Evolutionary conservation across 1,284 basidiomycete genomes (phyloP).

Genomic region (Naganishia sp.): DNA sequence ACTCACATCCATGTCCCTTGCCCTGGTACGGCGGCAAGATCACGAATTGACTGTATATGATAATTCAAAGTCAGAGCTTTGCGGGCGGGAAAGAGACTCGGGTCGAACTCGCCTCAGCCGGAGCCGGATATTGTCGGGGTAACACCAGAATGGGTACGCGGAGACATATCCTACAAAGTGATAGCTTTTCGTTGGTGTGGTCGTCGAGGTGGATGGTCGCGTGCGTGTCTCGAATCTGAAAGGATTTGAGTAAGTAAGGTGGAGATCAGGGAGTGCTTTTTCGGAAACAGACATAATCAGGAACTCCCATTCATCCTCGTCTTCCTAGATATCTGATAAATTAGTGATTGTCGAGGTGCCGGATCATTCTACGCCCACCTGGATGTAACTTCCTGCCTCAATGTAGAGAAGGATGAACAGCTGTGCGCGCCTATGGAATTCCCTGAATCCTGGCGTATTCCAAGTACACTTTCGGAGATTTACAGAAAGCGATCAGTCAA

Average conservation of each 20-base stretch:
- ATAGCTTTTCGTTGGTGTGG: constrained; percentile 61
- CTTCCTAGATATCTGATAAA: constrained; percentile 57
- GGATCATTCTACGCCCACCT: constrained; percentile 42
- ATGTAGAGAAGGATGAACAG: constrained; percentile 92
- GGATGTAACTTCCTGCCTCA: constrained; percentile 91
- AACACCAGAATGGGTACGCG: constrained; percentile 89
- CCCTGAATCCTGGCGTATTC: constrained; percentile 83
- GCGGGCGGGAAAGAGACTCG: neutral
- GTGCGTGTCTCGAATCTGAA: constrained; percentile 78
- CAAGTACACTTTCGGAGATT: constrained; percentile 67
- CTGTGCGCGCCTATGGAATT: constrained; percentile 93
- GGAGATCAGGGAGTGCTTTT: no score
- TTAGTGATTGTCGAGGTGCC: neutral
- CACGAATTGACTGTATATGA: constrained; percentile 75
- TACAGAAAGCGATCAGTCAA: constrained; percentile 9
- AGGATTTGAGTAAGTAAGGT: neutral
- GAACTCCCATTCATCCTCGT: constrained; percentile 87
- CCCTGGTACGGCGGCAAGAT: constrained; percentile 89
- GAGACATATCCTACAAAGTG: constrained; percentile 92
- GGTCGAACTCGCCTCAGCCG: constrained; percentile 70
- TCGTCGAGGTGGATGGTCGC: constrained; percentile 47
- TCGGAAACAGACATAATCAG: constrained; percentile 63
- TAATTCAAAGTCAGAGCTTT: constrained; percentile 1
- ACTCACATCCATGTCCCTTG: constrained; percentile 83
- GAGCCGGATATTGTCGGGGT: constrained; percentile 80